A percentile compares a stretch with the other conserved stretches of the same genome.
Conservation (phyloP, 345 rosid genomes). For the Camelina sativa region DNA sequence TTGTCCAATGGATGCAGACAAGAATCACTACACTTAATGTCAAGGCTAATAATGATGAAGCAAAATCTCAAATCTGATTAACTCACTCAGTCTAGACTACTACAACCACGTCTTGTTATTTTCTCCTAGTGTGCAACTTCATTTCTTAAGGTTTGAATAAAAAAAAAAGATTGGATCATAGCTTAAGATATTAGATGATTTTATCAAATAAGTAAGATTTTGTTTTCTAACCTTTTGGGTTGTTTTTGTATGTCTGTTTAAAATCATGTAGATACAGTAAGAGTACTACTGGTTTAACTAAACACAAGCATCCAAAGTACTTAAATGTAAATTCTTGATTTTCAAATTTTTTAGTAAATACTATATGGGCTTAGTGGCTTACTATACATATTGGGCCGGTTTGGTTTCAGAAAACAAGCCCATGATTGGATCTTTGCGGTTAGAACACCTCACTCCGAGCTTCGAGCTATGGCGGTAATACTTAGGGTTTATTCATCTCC, state of each 20-base stretch:
- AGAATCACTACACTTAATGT: slow-evolving; percentile 45
- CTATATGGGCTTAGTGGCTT: slow-evolving; percentile 10
- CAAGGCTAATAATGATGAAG: slow-evolving; percentile 27
- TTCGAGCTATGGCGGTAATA: slow-evolving; percentile 26
- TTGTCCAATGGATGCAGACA: slow-evolving; percentile 66
- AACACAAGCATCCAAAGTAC: not conserved
- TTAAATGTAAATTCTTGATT: too few species aligned
- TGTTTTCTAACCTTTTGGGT: not conserved
- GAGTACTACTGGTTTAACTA: not conserved
- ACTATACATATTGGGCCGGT: not conserved
- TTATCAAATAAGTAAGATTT: not conserved
- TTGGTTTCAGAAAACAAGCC: not conserved
- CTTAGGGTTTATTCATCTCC: slow-evolving; percentile 21
- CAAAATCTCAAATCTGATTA: slow-evolving; percentile 28
- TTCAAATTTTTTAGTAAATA: too few species aligned
- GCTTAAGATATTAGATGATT: not conserved
- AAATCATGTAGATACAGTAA: not conserved
- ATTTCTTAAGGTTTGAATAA: not conserved
- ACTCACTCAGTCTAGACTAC: not conserved
- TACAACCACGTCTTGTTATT: not conserved
- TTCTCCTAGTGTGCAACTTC: not conserved
- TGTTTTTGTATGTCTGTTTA: not conserved
- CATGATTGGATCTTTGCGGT: not conserved
- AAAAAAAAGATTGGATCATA: not conserved
- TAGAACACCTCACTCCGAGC: not conserved